Base-by-base conservation (phyloP, 1,139 yeast genomes). In the Maudiozyma humilis region DNA sequence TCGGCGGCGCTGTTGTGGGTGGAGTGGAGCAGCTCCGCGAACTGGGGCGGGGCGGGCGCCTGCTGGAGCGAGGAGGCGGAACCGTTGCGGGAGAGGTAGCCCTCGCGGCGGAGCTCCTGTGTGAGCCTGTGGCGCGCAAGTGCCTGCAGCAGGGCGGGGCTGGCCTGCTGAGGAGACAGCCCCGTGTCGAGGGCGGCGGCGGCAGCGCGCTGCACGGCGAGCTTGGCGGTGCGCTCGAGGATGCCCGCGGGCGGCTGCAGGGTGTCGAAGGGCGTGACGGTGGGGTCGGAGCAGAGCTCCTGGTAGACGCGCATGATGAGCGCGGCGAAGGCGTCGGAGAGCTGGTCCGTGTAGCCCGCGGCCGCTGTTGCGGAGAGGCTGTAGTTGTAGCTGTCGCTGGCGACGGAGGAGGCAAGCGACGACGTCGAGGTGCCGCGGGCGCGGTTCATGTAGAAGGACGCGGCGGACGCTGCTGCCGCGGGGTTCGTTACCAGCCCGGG, bases 201-300 rank as follows among this genome's bases (percentile, higher is more conserved):
- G 18, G 47, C 51, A 1, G 64, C 55, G 38, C 46, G 51, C 30
- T 55, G 54, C 4, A 61, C 49, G 2, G 66, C 54, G 6, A 55
- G 40, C 44, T 57, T 59, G 2, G 64, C 62, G 1, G 58, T 59
- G 34, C 52, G 53, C 36, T 59, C 57, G n/a, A 62, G 46, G 7
- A 63, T 59, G 3, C 64, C 65, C 2, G 62, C 56, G 1, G 67
- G 66, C 8, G 67, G 67, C 43, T 60, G 60, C 16, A 43, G 42
- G 20, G 51, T 50, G 41, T 63, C 67, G 40, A 62, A 63, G 2
- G 67, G 67, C 3, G 67, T 62, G 12, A 57, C 51, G 4, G 61
- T 56, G 12, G 66, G 65, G 40, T 63, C 65, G 14, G 55, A 49
- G 38, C 59, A 55, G 10, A 57, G 46, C 14, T 44, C 42, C 36